Base-by-base conservation (phyloP, 2,329 filamentous ascomycete species). In the Fusarium sp. region DNA sequence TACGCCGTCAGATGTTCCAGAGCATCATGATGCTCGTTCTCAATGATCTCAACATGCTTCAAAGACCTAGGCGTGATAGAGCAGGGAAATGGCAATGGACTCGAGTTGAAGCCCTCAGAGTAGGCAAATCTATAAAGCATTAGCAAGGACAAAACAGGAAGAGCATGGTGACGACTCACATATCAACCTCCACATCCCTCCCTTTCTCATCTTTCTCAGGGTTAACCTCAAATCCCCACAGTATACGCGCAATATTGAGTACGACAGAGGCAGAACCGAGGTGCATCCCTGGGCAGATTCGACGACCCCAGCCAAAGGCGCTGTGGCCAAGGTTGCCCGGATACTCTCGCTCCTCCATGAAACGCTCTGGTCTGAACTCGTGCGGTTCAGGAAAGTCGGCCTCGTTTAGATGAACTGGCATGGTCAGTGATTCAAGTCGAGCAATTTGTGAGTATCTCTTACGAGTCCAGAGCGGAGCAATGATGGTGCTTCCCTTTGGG, bases 161-260 rank as follows among this genome's bases (percentile, higher is more conserved):
- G 23, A 5, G 23, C 8, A 25, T 25, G 8, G 23, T 8, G n/a
- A 10, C 42, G 1, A 42, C 74, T 72, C 23, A 78, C 77, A 77
- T 78, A 27, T 79, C 76, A 1, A 75, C 75, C 0, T 77, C 75
- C 10, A 77, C 56, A 2, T 75, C 61, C 9, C 62, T 56, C 0
- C 72, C 74, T 10, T 70, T 68, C 10, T 66, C 63, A 6, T 75
- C 63, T 46, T 70, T 71, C 1, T 65, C 73, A 0, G 72, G 71
- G 0, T 56, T 58, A 6, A 81, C 68, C 0, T 80, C 66, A 49
- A 85, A 86, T 0, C 77, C 83, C 84, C 84, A 88, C 0, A 88
- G 67, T 0, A 83, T 71, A 3, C 79, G 76, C 0, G 81, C 75
- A 17, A 83, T 77, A 38, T 75, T 78, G 2, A 82, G 70, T 9